These are phyloP conservation scores for Rhizophagus clarus DNA, from an alignment of 192 early-diverging fungal species.

Conservation along the genomic window DNA sequence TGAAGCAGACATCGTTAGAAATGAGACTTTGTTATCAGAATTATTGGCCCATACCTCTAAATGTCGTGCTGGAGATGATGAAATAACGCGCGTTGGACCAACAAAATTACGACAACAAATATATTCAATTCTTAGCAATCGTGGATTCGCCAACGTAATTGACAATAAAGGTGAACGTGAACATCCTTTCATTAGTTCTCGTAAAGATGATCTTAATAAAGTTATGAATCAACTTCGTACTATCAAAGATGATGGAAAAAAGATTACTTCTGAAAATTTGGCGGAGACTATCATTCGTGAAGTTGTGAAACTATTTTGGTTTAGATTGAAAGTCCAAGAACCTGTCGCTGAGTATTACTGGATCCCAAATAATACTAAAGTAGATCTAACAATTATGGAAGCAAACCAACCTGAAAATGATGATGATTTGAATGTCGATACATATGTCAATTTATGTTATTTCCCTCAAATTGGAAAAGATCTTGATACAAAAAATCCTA, in stretches of 20 bases:
- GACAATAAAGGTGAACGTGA: neutral
- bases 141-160: neutral
- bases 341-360: neutral
- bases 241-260: neutral
- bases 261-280: neutral
- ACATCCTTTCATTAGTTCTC: neutral
- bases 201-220: neutral
- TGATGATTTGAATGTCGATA: too few relatives aligned
- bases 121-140: neutral
- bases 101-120: conserved; percentile 5
- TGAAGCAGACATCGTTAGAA: neutral
- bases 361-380: neutral
- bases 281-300: neutral
- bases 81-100: neutral
- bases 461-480: too few relatives aligned
- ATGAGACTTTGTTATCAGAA: too few relatives aligned
- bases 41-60: neutral
- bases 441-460: too few relatives aligned
- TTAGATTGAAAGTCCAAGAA: neutral
- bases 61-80: neutral
- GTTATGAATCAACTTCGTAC: neutral
- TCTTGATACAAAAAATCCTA: too few relatives aligned
- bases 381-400: too few relatives aligned
- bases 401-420: too few relatives aligned
- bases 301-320: neutral